Evolutionary conservation across 495 filamentous ascomycete species (phyloP), one percentile per base, ranked within the genome.

Genomic region (Talaromyces ruber): DNA sequence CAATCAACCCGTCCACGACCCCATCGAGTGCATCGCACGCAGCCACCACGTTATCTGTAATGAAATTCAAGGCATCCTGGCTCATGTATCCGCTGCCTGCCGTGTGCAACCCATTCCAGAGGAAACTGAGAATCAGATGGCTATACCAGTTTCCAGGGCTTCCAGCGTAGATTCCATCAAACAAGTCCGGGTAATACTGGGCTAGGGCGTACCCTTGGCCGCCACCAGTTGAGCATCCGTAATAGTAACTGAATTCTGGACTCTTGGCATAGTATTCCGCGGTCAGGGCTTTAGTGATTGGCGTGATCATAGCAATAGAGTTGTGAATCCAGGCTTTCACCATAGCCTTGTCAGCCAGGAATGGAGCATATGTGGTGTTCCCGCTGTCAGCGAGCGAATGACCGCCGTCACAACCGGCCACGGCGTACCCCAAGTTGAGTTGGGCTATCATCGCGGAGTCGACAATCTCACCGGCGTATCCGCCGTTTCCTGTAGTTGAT

Each of bases 181-280:
- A 79, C 1, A 79, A 57, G 0, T 70, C 58, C 2, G 75, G 73
- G 64, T 79, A 68, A 32, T 66, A 76, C 57, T 77, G 75, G 6
- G 75, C 76, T 9, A 79, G 61, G 2, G 76, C 74, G 61, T 74
- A 79, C n/a, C 75, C 76, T 65, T 78, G 76, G n/a, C 72, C 75
- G n/a, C 76, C 76, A 1, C 76, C 75, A 3, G 75, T 79, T 7
- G 75, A 79, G 43, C 75, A 79, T 8, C 75, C 75, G 54, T 66
- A 61, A 60, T 75, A 78, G 57, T 79, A 79, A 28, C 66, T 74
- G 53, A 71, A 68, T 54, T 62, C 64, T 7, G 74, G 68, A 9
- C 30, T 26, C 43, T 61, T n/a, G 6, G 60, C 61, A 52, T 78
- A 79, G 66, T 72, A 78, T 53, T 32, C 25, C 0, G 66, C 45